These are phyloP conservation scores for Didymella glomerata DNA, from an alignment of 2,329 filamentous ascomycete genomes.

Conservation along the genomic window DNA sequence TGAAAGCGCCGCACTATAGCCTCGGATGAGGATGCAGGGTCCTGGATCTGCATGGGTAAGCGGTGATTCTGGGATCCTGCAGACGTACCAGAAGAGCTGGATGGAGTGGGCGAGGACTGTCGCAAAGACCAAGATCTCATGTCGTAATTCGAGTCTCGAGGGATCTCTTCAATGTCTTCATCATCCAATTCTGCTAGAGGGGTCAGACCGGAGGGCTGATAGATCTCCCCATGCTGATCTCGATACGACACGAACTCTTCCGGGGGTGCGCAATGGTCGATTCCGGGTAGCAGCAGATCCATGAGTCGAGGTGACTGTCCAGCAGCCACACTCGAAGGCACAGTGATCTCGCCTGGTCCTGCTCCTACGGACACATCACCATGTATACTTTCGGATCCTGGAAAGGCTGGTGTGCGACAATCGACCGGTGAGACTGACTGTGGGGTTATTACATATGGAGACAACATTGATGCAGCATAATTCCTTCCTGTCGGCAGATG, in stretches of 20 bases:
- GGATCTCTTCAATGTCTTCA: slow-evolving; percentile 65
- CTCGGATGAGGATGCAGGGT: slow-evolving; percentile 64
- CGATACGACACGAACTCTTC: slow-evolving; percentile 48
- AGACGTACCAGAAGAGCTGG: slow-evolving; percentile 48
- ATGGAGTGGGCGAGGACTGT: slow-evolving; percentile 49
- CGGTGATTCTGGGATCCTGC: slow-evolving; percentile 33
- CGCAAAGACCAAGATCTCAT: slow-evolving; percentile 50
- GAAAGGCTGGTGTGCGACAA: slow-evolving; percentile 45
- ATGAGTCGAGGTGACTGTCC: slow-evolving; percentile 59
- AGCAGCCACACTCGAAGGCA: slow-evolving; percentile 51
- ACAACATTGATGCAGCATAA: slow-evolving; percentile 28
- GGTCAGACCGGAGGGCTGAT: slow-evolving; percentile 42
- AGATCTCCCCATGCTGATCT: slow-evolving; percentile 48
- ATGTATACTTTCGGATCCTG: slow-evolving; percentile 51
- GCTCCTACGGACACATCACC: slow-evolving; percentile 45
- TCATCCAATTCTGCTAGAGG: slow-evolving; percentile 47
- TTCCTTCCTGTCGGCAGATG: slow-evolving; percentile 18
- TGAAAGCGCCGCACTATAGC: slow-evolving; percentile 71
- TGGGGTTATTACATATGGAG: slow-evolving; percentile 36
- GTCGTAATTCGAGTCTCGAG: slow-evolving; percentile 51
- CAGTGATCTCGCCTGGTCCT: slow-evolving; percentile 37
- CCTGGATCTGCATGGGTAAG: slow-evolving; percentile 56
- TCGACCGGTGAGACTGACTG: slow-evolving; percentile 43
- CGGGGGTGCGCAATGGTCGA: slow-evolving; percentile 55
- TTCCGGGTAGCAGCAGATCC: slow-evolving; percentile 59